phyloP scores from a whole-genome alignment of 164 flowering plant species.

The Dillenia suffruticosa region DNA sequence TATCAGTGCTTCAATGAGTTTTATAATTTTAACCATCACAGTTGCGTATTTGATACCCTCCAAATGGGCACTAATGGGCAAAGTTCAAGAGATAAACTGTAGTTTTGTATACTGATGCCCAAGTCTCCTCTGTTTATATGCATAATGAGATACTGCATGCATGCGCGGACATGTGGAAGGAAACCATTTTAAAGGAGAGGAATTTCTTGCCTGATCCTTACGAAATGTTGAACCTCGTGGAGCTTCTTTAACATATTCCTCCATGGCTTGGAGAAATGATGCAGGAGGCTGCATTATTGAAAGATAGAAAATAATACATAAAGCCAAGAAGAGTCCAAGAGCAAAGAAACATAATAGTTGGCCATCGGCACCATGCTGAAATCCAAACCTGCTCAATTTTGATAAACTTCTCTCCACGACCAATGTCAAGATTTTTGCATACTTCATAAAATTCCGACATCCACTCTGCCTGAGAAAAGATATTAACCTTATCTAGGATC shows the following conservation, averaged over 20 bases:
- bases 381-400: slow-evolving; percentile 89
- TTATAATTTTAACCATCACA: no score
- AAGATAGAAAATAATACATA: slow-evolving; percentile 3
- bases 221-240: slow-evolving; percentile 63
- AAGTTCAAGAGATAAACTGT: no score
- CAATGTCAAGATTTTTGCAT: slow-evolving; percentile 83
- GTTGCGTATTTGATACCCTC: no score
- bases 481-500: neutral
- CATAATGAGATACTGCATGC: neutral
- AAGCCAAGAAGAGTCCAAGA: neutral
- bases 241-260: slow-evolving; percentile 94
- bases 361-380: slow-evolving; percentile 2
- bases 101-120: no score
- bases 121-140: neutral
- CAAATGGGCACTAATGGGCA: no score
- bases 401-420: slow-evolving; percentile 84
- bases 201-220: slow-evolving; percentile 58
- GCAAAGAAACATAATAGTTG: neutral
- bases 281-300: slow-evolving; percentile 72
- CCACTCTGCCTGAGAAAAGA: slow-evolving; percentile 60
- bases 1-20: no score
- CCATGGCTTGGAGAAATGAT: slow-evolving; percentile 97
- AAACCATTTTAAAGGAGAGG: neutral
- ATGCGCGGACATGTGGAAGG: neutral
- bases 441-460: slow-evolving; percentile 92